Percentiles rank a stretch among this genome's conserved stretches.
Evolutionary conservation across 441 rosid genomes (phyloP).

Genomic region (Pelargonium citronellum): DNA sequence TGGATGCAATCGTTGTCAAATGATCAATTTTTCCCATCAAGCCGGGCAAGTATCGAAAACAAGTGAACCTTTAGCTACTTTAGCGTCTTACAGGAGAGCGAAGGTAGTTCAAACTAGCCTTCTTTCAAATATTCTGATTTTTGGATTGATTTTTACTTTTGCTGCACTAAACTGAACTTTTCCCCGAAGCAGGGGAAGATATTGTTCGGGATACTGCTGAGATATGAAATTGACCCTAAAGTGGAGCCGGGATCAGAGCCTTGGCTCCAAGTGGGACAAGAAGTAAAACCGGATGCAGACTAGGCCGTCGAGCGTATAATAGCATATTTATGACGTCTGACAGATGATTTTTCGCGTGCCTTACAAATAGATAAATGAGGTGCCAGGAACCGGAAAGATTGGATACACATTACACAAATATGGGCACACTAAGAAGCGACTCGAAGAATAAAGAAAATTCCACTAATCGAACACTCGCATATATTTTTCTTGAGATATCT

Average conservation of each 20-base stretch:
- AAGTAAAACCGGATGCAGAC: slow-evolving; percentile 37
- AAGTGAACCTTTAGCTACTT: slow-evolving; percentile 69
- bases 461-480: too few species aligned
- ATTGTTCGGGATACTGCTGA: slow-evolving; percentile 69
- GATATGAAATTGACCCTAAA: slow-evolving; percentile 31
- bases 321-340: neutral
- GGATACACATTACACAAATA: too few species aligned
- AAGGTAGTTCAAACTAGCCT: slow-evolving; percentile 43
- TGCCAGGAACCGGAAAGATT: too few species aligned
- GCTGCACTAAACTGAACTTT: slow-evolving; percentile 1
- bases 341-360: neutral
- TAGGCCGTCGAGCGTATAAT: neutral
- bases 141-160: neutral
- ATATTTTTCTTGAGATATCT: too few species aligned
- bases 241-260: slow-evolving; percentile 21
- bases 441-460: too few species aligned
- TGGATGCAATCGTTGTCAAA: slow-evolving; percentile 90
- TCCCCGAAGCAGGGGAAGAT: slow-evolving; percentile 68
- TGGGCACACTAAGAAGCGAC: too few species aligned
- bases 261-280: slow-evolving; percentile 62
- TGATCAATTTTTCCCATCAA: slow-evolving; percentile 50
- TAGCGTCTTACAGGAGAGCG: slow-evolving; percentile 80
- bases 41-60: slow-evolving; percentile 58
- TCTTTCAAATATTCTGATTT: neutral
- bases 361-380: too few species aligned